A percentile compares a stretch with the other conserved stretches of the same genome.
phyloP scores from a whole-genome alignment of 2,329 filamentous ascomycete genomes.

The Furcasterigmium furcatum region DNA sequence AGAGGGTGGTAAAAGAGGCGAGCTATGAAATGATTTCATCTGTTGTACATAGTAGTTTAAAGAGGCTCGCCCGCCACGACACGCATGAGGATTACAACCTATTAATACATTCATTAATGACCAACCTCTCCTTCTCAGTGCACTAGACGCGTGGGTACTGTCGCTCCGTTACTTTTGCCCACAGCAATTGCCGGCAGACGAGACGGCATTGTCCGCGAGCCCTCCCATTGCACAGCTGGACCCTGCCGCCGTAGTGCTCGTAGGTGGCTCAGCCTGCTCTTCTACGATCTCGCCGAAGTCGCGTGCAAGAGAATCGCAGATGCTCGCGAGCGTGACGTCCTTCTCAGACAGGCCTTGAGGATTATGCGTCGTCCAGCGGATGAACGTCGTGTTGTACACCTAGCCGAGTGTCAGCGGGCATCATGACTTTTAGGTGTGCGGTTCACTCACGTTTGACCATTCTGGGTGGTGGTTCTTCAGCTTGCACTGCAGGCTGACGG shows the following conservation, averaged over 20 bases:
- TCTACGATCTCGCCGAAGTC: constrained; percentile 51
- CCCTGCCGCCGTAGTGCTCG: constrained; percentile 13
- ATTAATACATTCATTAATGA: constrained; percentile 13
- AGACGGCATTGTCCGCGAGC: constrained; percentile 43
- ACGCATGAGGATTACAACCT: constrained; percentile 6
- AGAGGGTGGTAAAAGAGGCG: constrained; percentile 9
- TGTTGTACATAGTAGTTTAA: constrained; percentile 10
- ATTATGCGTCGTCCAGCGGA: constrained; percentile 72
- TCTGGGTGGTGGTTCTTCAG: constrained; percentile 70
- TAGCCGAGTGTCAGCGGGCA: constrained; percentile 19
- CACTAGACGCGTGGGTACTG: no score
- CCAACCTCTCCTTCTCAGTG: no score
- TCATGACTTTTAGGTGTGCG: not conserved
- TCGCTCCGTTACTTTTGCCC: constrained; percentile 43
- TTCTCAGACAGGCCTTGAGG: constrained; percentile 62
- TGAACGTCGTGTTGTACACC: constrained; percentile 68
- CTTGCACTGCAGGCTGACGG: constrained; percentile 65
- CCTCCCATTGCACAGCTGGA: constrained; percentile 32
- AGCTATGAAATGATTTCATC: not conserved
- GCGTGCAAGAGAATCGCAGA: constrained; percentile 57
- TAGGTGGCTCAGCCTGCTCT: constrained; percentile 8
- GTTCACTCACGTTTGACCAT: constrained; percentile 65
- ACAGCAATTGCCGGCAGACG: constrained; percentile 51
- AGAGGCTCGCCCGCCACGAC: constrained; percentile 6
- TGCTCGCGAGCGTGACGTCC: constrained; percentile 58